Percentiles rank a stretch among this genome's conserved stretches.
phyloP scores from a whole-genome alignment of 495 filamentous ascomycete genomes.

The Aspergillus cavernicola region DNA sequence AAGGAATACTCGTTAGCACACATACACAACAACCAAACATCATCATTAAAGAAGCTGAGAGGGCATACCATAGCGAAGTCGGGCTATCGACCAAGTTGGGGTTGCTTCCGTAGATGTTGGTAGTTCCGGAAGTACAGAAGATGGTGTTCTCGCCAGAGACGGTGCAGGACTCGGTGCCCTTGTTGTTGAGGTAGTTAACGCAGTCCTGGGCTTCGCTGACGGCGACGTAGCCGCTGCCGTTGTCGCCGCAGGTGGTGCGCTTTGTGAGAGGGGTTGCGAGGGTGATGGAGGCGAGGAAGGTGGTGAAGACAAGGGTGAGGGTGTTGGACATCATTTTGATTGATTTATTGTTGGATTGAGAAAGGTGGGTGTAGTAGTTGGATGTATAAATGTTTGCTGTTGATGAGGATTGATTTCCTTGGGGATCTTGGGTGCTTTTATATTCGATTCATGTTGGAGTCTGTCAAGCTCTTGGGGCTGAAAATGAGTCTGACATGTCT shows the following conservation, averaged over 20 bases:
- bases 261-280: neutral
- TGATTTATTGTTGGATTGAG: neutral
- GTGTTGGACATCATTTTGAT: conserved; percentile 1
- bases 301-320: neutral
- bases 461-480: no score
- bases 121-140: neutral
- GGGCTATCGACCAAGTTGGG: neutral
- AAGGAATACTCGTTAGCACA: neutral
- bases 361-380: neutral
- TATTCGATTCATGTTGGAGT: no score
- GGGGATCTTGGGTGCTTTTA: no score
- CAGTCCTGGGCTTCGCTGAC: conserved; percentile 1
- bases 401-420: no score
- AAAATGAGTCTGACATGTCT: no score
- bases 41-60: no score
- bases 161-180: neutral
- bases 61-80: neutral
- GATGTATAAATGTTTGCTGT: neutral
- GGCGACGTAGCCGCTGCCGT: neutral
- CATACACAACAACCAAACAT: neutral
- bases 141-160: neutral
- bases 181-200: conserved; percentile 6
- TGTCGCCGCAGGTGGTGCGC: conserved; percentile 1
- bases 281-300: neutral
- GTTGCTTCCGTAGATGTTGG: neutral